phyloP scores from a whole-genome alignment of 2,329 filamentous ascomycete species.

The Stemphylium vesicarium region DNA sequence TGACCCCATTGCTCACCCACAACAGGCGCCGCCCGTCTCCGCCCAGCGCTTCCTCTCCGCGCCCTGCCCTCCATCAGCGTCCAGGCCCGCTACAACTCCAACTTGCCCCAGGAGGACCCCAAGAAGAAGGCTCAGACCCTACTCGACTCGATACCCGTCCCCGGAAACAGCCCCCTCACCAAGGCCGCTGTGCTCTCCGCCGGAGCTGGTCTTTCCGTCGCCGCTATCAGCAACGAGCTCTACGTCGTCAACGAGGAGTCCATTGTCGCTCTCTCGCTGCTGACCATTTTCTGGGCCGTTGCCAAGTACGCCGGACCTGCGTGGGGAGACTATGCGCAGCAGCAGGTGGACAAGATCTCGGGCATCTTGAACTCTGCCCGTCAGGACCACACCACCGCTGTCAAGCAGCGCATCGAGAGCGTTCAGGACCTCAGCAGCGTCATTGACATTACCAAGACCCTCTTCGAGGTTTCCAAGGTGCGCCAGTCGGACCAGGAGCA shows the following conservation, averaged over 20 bases:
- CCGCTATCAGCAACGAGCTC: slow-evolving; percentile 98
- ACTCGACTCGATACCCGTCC: slow-evolving; percentile 88
- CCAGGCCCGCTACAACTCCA: slow-evolving; percentile 74
- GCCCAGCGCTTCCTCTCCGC: slow-evolving; percentile 74
- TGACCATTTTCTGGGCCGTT: slow-evolving; percentile 90
- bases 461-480: slow-evolving; percentile 99
- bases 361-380: slow-evolving; percentile 93
- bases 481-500: slow-evolving; percentile 39
- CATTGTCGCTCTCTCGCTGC: slow-evolving; percentile 88
- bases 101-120: slow-evolving; percentile 83
- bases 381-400: slow-evolving; percentile 92
- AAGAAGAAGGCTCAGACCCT: slow-evolving; percentile 97
- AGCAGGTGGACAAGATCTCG: slow-evolving; percentile 90
- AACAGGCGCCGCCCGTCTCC: slow-evolving; percentile 87
- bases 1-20: slow-evolving; percentile 45
- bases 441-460: slow-evolving; percentile 93
- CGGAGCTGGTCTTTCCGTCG: slow-evolving; percentile 85
- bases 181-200: slow-evolving; percentile 98
- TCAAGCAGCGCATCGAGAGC: slow-evolving; percentile 91
- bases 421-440: slow-evolving; percentile 95
- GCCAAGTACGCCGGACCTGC: slow-evolving; percentile 92
- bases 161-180: slow-evolving; percentile 88
- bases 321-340: slow-evolving; percentile 91
- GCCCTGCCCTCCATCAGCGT: slow-evolving; percentile 75
- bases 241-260: slow-evolving; percentile 99